A percentile compares a stretch with the other conserved stretches of the same genome.
Conservation (phyloP, 2,329 filamentous ascomycete species). For the Ascochyta clinopodiicola region DNA sequence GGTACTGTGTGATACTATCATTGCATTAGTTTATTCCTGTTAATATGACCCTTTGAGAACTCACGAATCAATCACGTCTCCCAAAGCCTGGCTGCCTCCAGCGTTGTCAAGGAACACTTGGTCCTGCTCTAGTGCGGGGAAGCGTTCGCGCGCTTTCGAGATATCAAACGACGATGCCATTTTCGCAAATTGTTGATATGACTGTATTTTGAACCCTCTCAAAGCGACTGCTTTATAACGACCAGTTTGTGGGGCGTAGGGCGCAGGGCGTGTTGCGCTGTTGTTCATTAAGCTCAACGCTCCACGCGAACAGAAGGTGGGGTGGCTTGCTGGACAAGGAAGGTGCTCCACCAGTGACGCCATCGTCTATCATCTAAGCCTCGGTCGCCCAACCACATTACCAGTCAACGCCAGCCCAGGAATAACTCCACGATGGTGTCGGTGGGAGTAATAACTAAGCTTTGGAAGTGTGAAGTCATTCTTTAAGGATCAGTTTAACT, state of each 20-base stretch:
- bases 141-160: conserved; percentile 62
- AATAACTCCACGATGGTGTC: not conserved
- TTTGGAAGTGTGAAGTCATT: not conserved
- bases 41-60: conserved; percentile 20
- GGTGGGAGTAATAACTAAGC: too few relatives aligned
- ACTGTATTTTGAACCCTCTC: not conserved
- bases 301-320: conserved; percentile 1
- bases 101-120: conserved; percentile 82
- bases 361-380: not conserved
- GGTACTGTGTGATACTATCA: conserved; percentile 66
- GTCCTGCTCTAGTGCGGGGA: conserved; percentile 70
- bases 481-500: too few relatives aligned
- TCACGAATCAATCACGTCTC: conserved; percentile 70
- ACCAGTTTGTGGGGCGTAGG: not conserved
- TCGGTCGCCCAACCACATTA: too few relatives aligned
- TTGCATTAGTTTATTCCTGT: not conserved
- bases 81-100: conserved; percentile 74
- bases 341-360: conserved; percentile 20
- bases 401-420: not conserved
- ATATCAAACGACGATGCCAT: conserved; percentile 60
- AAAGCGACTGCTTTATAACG: too few relatives aligned
- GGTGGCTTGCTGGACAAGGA: conserved; percentile 14
- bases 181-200: not conserved
- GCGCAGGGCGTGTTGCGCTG: not conserved
- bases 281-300: conserved; percentile 3